Percentiles rank a stretch among this genome's conserved stretches.
phyloP scores from a whole-genome alignment of 2,329 filamentous ascomycete genomes.

The Rhynchosporium secalis region DNA sequence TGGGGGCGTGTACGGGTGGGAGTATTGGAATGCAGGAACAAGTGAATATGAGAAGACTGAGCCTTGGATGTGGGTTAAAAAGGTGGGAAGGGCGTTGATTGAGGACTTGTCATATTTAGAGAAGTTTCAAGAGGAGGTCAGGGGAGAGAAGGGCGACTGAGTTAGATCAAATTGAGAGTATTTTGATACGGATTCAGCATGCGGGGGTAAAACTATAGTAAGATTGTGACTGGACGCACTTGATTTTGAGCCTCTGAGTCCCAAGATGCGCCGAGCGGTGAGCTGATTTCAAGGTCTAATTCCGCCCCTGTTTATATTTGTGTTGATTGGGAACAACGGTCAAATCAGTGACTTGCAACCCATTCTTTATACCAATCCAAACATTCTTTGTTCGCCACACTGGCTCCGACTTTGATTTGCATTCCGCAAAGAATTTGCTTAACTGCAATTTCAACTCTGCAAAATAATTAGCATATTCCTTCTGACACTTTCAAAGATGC shows the following conservation, averaged over 20 bases:
- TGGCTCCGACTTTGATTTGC: constrained; percentile 84
- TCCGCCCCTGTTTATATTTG: not conserved
- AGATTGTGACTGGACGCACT: too few species aligned
- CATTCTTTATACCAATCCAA: constrained; percentile 86
- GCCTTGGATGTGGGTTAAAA: constrained; percentile 76
- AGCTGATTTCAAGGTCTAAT: not conserved
- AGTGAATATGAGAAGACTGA: constrained; percentile 56
- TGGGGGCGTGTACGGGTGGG: constrained; percentile 89
- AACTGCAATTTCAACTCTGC: constrained; percentile 85
- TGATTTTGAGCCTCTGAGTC: not conserved
- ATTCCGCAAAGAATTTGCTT: constrained; percentile 93
- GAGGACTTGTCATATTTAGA: constrained; percentile 11
- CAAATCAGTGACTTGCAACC: constrained; percentile 46
- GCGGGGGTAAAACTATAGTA: too few species aligned
- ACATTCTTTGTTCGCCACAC: constrained; percentile 88
- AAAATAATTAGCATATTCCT: constrained; percentile 6
- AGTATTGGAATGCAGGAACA: constrained; percentile 76
- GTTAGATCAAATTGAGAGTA: too few species aligned
- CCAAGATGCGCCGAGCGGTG: not conserved
- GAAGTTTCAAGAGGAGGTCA: not conserved
- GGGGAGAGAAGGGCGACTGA: constrained; percentile 4
- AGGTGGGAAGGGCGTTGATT: constrained; percentile 47
- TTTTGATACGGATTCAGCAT: too few species aligned
- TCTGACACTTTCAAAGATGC: not conserved
- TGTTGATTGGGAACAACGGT: too few species aligned